Conservation (phyloP, 495 filamentous ascomycete genomes). For the Letharia lupina region DNA sequence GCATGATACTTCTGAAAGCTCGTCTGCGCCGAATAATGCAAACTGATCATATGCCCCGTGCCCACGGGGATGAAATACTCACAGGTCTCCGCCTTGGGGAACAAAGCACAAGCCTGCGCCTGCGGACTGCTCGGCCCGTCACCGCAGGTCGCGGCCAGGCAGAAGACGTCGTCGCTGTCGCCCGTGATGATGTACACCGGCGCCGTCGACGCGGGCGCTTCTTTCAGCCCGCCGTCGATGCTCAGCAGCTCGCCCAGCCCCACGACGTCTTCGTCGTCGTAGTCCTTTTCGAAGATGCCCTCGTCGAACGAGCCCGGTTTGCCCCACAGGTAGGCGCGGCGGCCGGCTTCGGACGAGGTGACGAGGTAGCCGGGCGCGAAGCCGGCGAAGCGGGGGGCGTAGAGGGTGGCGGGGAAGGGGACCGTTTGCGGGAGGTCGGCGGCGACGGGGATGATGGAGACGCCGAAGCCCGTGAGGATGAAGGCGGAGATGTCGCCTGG, state of each 20-base stretch:
- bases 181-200: slow-evolving; percentile 1
- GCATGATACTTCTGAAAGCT: background rate
- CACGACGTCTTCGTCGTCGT: no score
- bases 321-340: no score
- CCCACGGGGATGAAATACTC: background rate
- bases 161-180: background rate
- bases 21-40: background rate
- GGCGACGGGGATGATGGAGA: background rate
- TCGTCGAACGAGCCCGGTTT: no score
- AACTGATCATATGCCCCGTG: background rate
- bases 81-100: no score
- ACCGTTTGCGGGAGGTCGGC: background rate
- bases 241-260: no score
- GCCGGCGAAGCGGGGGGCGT: no score
- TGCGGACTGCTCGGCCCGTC: background rate
- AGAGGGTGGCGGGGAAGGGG: no score
- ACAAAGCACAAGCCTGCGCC: background rate
- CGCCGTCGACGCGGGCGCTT: background rate
- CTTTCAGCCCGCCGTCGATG: no score
- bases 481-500: background rate
- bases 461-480: background rate
- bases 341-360: no score
- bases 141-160: no score
- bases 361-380: no score
- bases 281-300: no score